These are phyloP conservation scores for Pyronema omphalodes DNA, from an alignment of 495 filamentous ascomycete genomes.

Conservation along the genomic window DNA sequence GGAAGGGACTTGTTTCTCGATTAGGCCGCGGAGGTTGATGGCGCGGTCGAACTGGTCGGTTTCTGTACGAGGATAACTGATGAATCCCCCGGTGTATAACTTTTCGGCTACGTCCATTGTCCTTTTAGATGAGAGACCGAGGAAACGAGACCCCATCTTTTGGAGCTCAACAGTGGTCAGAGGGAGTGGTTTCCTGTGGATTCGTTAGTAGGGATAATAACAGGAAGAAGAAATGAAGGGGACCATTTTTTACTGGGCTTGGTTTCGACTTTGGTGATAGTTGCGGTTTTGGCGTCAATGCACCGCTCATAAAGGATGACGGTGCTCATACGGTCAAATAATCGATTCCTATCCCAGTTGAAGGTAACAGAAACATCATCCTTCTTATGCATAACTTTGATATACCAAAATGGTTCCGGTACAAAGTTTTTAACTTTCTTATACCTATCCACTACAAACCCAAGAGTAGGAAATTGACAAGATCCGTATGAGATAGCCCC, in stretches of 20 bases:
- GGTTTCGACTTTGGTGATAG: conserved; percentile 62
- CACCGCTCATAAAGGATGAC: conserved; percentile 73
- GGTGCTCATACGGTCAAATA: conserved; percentile 76
- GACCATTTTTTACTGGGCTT: conserved; percentile 84
- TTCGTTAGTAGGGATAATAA: not conserved
- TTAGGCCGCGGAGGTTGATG: conserved; percentile 63
- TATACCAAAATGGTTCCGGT: conserved; percentile 79
- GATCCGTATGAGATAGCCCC: conserved; percentile 72
- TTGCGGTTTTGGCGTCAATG: conserved; percentile 53
- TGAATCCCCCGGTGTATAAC: conserved; percentile 89
- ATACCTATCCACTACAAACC: conserved; percentile 93
- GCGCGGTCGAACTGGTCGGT: conserved; percentile 88
- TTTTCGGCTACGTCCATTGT: conserved; percentile 79
- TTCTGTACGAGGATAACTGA: conserved; percentile 92
- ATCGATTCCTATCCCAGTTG: conserved; percentile 58
- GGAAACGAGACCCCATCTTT: conserved; percentile 75
- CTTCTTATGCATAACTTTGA: conserved; percentile 62
- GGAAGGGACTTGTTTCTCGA: conserved; percentile 69
- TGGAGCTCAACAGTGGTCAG: conserved; percentile 97
- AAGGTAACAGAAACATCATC: conserved; percentile 71
- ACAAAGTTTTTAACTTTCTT: conserved; percentile 83
- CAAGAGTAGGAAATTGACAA: conserved; percentile 91
- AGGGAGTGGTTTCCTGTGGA: conserved; percentile 51
- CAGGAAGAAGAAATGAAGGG: not conserved
- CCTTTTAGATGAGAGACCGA: conserved; percentile 65